phyloP scores from a whole-genome alignment of 768 basidiomycete species.

The Boletus huronensis region DNA sequence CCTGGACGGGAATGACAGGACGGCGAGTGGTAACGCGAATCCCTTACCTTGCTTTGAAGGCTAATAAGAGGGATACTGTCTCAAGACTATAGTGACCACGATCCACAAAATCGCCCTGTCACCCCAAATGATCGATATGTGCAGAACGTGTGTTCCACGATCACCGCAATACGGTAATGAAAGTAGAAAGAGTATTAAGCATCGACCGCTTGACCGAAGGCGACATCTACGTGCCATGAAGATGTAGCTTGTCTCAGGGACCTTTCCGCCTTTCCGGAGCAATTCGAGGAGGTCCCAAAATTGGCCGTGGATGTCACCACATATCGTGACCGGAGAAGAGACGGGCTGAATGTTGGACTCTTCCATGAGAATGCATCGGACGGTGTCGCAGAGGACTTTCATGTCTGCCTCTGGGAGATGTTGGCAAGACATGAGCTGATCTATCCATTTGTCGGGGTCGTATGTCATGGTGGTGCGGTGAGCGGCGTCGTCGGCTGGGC shows the following conservation, averaged over 20 bases:
- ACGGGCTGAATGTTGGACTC: slow-evolving; percentile 98
- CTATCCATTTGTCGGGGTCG: slow-evolving; percentile 80
- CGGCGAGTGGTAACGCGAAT: not conserved
- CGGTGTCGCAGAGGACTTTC: slow-evolving; percentile 88
- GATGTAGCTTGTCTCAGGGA: slow-evolving; percentile 89
- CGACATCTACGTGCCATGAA: slow-evolving; percentile 82
- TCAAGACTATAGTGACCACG: slow-evolving; percentile 94
- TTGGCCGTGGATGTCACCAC: slow-evolving; percentile 96
- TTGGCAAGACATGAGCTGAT: slow-evolving; percentile 80
- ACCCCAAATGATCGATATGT: not conserved
- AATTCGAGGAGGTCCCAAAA: slow-evolving; percentile 96
- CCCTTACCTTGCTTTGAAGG: slow-evolving; percentile 80
- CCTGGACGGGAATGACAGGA: slow-evolving; percentile 37
- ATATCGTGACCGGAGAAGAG: slow-evolving; percentile 90
- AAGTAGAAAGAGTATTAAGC: slow-evolving; percentile 20
- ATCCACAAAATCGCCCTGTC: slow-evolving; percentile 95
- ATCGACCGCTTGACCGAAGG: slow-evolving; percentile 22
- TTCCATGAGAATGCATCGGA: slow-evolving; percentile 86
- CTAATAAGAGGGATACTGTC: slow-evolving; percentile 85
- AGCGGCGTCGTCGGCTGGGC: not conserved
- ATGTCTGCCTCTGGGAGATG: slow-evolving; percentile 90
- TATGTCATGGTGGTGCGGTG: slow-evolving; percentile 32
- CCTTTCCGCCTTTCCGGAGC: slow-evolving; percentile 77
- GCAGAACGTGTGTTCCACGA: not conserved
- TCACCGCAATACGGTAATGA: not conserved